These are phyloP conservation scores for Exidia glandulosa DNA, from an alignment of 768 basidiomycete genomes.

Conservation along the genomic window DNA sequence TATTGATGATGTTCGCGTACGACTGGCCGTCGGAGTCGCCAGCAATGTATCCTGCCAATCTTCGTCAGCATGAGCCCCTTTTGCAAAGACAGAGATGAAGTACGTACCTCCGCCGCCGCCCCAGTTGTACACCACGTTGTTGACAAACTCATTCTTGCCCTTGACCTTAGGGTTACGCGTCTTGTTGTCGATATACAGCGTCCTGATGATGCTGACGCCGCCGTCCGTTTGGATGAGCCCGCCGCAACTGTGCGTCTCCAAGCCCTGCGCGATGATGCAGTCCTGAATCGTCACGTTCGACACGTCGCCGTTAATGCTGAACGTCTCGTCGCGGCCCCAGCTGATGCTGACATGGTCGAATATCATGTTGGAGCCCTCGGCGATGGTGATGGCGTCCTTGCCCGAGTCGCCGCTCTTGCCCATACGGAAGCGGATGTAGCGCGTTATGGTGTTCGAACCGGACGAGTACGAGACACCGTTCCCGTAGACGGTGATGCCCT, in stretches of 20 bases:
- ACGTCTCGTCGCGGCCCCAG: slow-evolving; percentile 25
- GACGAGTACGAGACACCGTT: slow-evolving; percentile 12
- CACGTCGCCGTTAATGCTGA: slow-evolving; percentile 26
- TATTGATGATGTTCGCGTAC: slow-evolving; percentile 24
- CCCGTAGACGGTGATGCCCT: slow-evolving; percentile 28
- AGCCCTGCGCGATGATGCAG: slow-evolving; percentile 27
- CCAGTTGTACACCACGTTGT: slow-evolving; percentile 21
- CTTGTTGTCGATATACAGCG: slow-evolving; percentile 27
- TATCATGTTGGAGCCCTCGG: slow-evolving; percentile 25
- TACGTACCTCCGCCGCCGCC: background rate
- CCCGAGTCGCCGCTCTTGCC: slow-evolving; percentile 22
- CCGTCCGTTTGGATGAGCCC: slow-evolving; percentile 27
- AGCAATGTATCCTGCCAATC: slow-evolving; percentile 19
- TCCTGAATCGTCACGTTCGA: slow-evolving; percentile 26
- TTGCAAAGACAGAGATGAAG: background rate
- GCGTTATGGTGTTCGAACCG: slow-evolving; percentile 17
- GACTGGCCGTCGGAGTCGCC: slow-evolving; percentile 25
- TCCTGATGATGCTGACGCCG: slow-evolving; percentile 25
- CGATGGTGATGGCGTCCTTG: slow-evolving; percentile 25
- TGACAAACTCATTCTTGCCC: slow-evolving; percentile 26
- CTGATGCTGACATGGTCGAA: slow-evolving; percentile 27
- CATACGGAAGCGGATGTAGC: slow-evolving; percentile 22
- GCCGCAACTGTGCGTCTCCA: slow-evolving; percentile 26
- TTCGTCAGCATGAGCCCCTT: background rate
- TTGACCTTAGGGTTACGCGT: slow-evolving; percentile 28